phyloP scores from a whole-genome alignment of 495 filamentous ascomycete species.

The Penicillium desertorum region DNA sequence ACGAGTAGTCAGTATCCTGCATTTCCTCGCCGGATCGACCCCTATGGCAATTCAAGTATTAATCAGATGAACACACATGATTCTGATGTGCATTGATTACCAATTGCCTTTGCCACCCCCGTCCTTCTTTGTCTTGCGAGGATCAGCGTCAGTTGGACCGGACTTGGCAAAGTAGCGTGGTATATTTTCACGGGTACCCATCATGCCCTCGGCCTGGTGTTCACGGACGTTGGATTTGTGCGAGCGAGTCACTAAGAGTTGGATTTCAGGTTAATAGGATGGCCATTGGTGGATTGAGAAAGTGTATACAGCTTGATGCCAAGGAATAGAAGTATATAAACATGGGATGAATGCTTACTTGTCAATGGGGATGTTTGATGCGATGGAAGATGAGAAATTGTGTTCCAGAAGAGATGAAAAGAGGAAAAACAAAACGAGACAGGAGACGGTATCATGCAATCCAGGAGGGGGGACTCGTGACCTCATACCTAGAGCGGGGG shows the following conservation, averaged over 20 bases:
- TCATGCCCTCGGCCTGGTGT: constrained; percentile 68
- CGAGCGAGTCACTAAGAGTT: constrained; percentile 78
- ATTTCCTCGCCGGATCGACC: constrained; percentile 80
- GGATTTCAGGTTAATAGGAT: not conserved
- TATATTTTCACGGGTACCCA: constrained; percentile 64
- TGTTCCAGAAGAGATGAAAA: not conserved
- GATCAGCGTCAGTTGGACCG: constrained; percentile 76
- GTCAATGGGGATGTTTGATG: not conserved
- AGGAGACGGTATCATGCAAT: not conserved
- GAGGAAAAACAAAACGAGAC: not conserved
- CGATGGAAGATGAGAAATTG: not conserved
- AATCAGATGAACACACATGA: constrained; percentile 2
- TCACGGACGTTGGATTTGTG: constrained; percentile 91
- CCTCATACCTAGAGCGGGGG: constrained; percentile 26
- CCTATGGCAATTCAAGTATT: constrained; percentile 48
- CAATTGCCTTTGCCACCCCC: constrained; percentile 92
- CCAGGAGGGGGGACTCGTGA: constrained; percentile 21
- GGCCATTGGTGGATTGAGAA: not conserved
- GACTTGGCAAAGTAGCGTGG: constrained; percentile 92
- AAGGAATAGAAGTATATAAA: not conserved
- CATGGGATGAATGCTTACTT: not conserved
- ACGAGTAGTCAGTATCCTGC: constrained; percentile 74
- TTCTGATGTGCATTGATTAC: constrained; percentile 50
- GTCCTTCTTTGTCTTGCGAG: constrained; percentile 95
- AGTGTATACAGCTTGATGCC: not conserved